Evolutionary conservation across 345 rosid species (phyloP).

Genomic region (Bretschneidera sinensis): DNA sequence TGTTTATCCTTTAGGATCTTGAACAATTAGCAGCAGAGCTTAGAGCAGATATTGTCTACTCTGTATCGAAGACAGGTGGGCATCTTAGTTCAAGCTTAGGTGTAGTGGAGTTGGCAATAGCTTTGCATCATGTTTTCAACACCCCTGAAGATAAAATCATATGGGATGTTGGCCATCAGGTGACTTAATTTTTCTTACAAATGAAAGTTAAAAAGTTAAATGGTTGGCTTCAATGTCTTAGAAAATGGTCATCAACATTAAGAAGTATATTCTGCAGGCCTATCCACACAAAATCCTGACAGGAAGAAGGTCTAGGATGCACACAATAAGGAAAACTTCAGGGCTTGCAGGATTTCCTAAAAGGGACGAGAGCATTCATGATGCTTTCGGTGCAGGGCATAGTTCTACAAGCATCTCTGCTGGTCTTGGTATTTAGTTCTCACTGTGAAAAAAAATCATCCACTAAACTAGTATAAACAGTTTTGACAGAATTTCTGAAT

Average conservation of each 20-base stretch:
- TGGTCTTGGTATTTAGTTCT: constrained; percentile 49
- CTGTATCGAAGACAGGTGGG: constrained; percentile 57
- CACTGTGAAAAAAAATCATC: too few relatives aligned
- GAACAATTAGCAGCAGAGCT: constrained; percentile 63
- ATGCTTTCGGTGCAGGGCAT: constrained; percentile 72
- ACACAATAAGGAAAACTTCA: constrained; percentile 57
- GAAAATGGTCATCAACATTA: background rate
- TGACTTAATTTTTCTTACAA: constrained; percentile 4
- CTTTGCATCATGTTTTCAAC: constrained; percentile 59
- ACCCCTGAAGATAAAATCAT: constrained; percentile 65
- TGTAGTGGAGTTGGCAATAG: constrained; percentile 56
- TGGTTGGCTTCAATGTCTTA: background rate
- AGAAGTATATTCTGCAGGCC: constrained; percentile 42
- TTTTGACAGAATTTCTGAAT: background rate
- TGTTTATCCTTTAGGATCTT: constrained; percentile 40
- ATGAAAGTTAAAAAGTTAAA: too few relatives aligned
- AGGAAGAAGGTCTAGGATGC: constrained; percentile 70
- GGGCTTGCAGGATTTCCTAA: constrained; percentile 77
- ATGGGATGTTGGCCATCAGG: constrained; percentile 92
- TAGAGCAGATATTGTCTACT: constrained; percentile 51
- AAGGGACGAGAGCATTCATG: constrained; percentile 64
- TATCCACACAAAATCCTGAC: constrained; percentile 73
- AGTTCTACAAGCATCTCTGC: constrained; percentile 84
- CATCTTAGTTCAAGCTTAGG: constrained; percentile 70
- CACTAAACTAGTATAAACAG: background rate